Percentiles rank a stretch among this genome's conserved stretches.
phyloP scores from a whole-genome alignment of 495 filamentous ascomycete species.

The Pyrenula aspistea region DNA sequence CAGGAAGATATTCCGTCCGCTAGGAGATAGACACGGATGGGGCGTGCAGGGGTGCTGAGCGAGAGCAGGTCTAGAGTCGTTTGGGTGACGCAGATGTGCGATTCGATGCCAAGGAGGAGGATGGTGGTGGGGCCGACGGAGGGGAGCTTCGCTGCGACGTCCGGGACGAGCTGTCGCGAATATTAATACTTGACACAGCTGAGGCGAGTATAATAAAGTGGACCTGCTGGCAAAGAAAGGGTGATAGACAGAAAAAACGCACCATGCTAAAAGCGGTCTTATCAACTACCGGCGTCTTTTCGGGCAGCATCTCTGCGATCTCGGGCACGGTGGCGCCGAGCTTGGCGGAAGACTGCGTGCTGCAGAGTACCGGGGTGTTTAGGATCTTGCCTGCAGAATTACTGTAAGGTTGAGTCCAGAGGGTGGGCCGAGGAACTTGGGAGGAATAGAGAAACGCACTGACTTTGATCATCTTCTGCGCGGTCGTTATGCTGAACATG shows the following conservation, averaged over 20 bases:
- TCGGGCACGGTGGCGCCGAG: constrained; percentile 72
- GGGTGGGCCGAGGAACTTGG: neutral
- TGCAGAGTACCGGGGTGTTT: constrained; percentile 65
- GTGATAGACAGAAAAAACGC: too few relatives aligned
- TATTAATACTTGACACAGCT: too few relatives aligned
- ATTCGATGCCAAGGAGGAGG: constrained; percentile 77
- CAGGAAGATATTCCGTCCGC: constrained; percentile 87
- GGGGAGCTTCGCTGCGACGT: constrained; percentile 25
- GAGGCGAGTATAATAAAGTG: too few relatives aligned
- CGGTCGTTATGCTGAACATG: constrained; percentile 23
- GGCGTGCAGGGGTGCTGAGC: constrained; percentile 23
- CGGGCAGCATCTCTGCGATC: constrained; percentile 31
- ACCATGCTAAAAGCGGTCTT: constrained; percentile 87
- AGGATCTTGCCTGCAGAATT: constrained; percentile 46
- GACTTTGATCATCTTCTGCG: constrained; percentile 38
- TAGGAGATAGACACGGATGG: constrained; percentile 59
- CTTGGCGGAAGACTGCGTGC: constrained; percentile 66
- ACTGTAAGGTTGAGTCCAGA: too few relatives aligned
- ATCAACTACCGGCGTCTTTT: constrained; percentile 49
- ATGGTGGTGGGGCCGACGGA: constrained; percentile 19
- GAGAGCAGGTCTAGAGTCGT: constrained; percentile 75
- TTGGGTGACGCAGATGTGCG: constrained; percentile 90
- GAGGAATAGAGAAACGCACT: constrained; percentile 11
- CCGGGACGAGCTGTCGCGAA: constrained; percentile 31
- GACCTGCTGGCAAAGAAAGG: too few relatives aligned